Evolutionary conservation across 2,329 filamentous ascomycete genomes (phyloP).

Genomic region (Bipolaris cookei): DNA sequence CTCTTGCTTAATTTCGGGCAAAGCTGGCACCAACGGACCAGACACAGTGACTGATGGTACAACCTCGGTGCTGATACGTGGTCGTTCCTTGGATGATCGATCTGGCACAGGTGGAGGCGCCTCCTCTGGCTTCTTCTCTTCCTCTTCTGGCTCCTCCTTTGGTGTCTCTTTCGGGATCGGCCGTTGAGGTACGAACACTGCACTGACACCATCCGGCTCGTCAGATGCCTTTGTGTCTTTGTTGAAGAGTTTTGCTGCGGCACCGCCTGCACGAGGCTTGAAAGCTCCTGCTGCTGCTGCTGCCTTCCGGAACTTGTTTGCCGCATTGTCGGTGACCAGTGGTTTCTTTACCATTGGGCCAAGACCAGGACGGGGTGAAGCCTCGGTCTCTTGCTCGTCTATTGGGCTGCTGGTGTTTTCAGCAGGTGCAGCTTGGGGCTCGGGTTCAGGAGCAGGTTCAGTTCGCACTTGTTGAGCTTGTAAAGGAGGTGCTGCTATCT

Average conservation of each 20-base stretch:
- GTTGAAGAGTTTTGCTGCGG: constrained; percentile 76
- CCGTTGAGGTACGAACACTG: constrained; percentile 76
- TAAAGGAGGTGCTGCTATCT: constrained; percentile 35
- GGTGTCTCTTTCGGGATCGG: constrained; percentile 34
- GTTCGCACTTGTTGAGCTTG: constrained; percentile 10
- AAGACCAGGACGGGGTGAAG: constrained; percentile 72
- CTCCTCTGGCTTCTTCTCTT: constrained; percentile 37
- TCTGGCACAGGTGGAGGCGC: constrained; percentile 31
- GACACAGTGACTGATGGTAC: constrained; percentile 47
- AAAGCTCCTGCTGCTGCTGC: constrained; percentile 73
- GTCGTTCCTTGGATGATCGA: constrained; percentile 37
- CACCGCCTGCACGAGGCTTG: constrained; percentile 86
- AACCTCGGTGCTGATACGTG: constrained; percentile 40
- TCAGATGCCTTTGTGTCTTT: constrained; percentile 62
- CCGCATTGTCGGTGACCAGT: constrained; percentile 73
- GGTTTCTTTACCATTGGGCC: constrained; percentile 91
- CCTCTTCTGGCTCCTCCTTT: constrained; percentile 33
- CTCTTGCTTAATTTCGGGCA: constrained; percentile 25
- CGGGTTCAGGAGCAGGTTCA: constrained; percentile 13
- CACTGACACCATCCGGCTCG: constrained; percentile 86
- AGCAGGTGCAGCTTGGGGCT: not conserved
- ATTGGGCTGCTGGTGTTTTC: constrained; percentile 55
- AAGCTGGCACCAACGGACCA: constrained; percentile 35
- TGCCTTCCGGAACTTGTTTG: constrained; percentile 79
- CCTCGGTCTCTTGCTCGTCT: constrained; percentile 59